phyloP scores from a whole-genome alignment of 2,329 filamentous ascomycete species.

The Penicillium sp. region DNA sequence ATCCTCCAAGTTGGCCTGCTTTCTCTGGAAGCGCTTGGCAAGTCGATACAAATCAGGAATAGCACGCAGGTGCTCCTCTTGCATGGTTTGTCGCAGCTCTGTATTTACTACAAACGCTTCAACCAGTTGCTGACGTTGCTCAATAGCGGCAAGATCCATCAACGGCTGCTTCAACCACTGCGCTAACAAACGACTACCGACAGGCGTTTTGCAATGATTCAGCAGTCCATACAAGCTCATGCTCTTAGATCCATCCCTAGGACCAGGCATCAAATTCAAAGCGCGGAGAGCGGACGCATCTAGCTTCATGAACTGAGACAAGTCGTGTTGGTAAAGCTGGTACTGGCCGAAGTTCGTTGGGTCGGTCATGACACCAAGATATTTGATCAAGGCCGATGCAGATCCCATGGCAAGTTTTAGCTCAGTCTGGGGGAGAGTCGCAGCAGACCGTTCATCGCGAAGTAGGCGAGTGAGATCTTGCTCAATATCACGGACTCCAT shows the following conservation, averaged over 20 bases:
- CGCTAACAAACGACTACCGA: conserved; percentile 84
- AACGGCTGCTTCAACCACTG: conserved; percentile 98
- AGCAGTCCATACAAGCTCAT: conserved; percentile 95
- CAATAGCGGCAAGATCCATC: conserved; percentile 88
- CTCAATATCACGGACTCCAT: conserved; percentile 89
- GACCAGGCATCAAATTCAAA: conserved; percentile 95
- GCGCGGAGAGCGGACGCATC: conserved; percentile 93
- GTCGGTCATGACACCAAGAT: conserved; percentile 87
- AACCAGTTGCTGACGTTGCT: conserved; percentile 88
- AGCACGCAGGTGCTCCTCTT: conserved; percentile 90
- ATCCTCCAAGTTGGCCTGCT: conserved; percentile 89
- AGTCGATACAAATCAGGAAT: conserved; percentile 94
- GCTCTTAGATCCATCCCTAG: conserved; percentile 90
- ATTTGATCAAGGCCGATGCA: conserved; percentile 91
- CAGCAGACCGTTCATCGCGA: conserved; percentile 79
- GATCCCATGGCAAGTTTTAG: conserved; percentile 96
- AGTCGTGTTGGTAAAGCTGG: conserved; percentile 93
- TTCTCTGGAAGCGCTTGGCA: conserved; percentile 92
- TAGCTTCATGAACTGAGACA: conserved; percentile 97
- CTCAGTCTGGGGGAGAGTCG: conserved; percentile 83
- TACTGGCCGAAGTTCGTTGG: conserved; percentile 96
- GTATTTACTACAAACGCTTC: conserved; percentile 95
- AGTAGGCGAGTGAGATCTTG: conserved; percentile 87
- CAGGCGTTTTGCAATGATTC: conserved; percentile 96
- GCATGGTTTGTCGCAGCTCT: conserved; percentile 90